Conservation (phyloP, 2,329 filamentous ascomycete genomes). For the Karstenula rhodostoma region DNA sequence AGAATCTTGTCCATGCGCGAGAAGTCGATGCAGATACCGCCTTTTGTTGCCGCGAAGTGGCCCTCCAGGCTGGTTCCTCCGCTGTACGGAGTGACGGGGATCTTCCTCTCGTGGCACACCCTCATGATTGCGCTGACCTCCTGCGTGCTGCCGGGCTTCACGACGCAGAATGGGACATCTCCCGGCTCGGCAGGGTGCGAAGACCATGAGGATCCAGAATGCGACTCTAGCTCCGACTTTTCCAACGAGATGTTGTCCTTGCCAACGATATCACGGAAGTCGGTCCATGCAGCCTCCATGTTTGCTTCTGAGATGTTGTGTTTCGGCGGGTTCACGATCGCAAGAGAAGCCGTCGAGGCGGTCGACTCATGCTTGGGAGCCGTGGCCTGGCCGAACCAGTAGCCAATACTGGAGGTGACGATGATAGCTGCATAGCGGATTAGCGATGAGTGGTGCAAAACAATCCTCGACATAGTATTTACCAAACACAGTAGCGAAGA, state of each 20-base stretch:
- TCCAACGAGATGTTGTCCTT: constrained; percentile 69
- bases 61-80: constrained; percentile 91
- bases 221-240: constrained; percentile 61
- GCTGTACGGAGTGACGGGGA: constrained; percentile 87
- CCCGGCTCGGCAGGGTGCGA: constrained; percentile 56
- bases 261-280: constrained; percentile 68
- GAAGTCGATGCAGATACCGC: constrained; percentile 88
- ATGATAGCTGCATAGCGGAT: constrained; percentile 55
- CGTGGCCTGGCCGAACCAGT: constrained; percentile 62
- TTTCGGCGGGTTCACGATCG: constrained; percentile 55
- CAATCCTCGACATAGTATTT: constrained; percentile 4
- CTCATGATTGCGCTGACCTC: constrained; percentile 90
- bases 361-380: constrained; percentile 56
- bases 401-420: constrained; percentile 61
- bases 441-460: background rate
- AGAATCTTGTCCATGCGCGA: constrained; percentile 84
- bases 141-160: constrained; percentile 79
- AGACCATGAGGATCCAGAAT: constrained; percentile 71
- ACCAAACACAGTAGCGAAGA: constrained; percentile 41
- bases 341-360: constrained; percentile 66
- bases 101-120: constrained; percentile 79
- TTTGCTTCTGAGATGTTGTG: constrained; percentile 66
- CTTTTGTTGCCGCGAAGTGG: constrained; percentile 82
- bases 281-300: constrained; percentile 70
- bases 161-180: constrained; percentile 66